Evolutionary conservation across 352 stramenopile genomes (phyloP).

Genomic region (Phytophthora pini): DNA sequence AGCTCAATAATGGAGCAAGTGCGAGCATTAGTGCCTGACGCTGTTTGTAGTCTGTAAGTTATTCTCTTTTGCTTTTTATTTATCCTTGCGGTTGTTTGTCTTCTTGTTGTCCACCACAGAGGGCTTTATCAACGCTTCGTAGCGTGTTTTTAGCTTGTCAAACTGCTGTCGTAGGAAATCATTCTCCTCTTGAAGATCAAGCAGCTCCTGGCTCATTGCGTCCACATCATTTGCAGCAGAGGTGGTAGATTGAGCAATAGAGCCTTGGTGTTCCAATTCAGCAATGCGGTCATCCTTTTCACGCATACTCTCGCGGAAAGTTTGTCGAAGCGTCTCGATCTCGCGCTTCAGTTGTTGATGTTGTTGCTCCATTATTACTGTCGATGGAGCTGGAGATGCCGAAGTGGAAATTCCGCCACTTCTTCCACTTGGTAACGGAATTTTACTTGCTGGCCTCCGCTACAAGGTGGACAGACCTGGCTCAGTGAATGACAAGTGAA

Average conservation of each 20-base stretch:
- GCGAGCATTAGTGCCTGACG: conserved; percentile 17
- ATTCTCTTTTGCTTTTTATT: conserved; percentile 16
- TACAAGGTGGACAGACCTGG: conserved; percentile 8
- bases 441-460: conserved; percentile 35
- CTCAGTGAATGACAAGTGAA: neutral
- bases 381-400: conserved; percentile 10
- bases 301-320: conserved; percentile 58
- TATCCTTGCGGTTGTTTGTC: conserved; percentile 4
- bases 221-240: conserved; percentile 7
- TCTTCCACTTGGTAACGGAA: conserved; percentile 14
- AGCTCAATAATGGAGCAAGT: conserved; percentile 61
- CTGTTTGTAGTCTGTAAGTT: conserved; percentile 1
- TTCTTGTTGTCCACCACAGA: conserved; percentile 7
- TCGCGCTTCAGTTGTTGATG: conserved; percentile 36
- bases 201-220: conserved; percentile 41
- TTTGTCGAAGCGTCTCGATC: conserved; percentile 51
- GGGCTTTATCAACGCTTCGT: conserved; percentile 45
- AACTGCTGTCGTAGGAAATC: conserved; percentile 71
- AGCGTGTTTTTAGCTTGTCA: conserved; percentile 67
- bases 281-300: conserved; percentile 74
- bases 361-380: conserved; percentile 32
- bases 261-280: conserved; percentile 36
- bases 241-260: conserved; percentile 5
- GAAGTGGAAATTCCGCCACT: neutral
- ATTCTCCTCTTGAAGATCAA: conserved; percentile 75